These are phyloP conservation scores for Colletotrichum musicola DNA, from an alignment of 2,329 filamentous ascomycete genomes.

Conservation along the genomic window DNA sequence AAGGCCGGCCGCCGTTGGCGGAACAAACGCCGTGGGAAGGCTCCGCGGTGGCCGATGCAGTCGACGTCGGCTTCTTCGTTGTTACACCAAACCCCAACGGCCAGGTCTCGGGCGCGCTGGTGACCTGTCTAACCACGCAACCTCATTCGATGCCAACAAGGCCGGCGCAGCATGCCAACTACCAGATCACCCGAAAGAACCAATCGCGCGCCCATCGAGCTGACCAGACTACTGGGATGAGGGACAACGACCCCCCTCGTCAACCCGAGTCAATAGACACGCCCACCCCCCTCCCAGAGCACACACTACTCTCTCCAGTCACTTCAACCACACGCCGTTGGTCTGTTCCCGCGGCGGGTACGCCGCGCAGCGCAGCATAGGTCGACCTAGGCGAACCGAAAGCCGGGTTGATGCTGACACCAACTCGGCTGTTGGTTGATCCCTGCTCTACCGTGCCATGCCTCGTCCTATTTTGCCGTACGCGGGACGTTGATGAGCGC, in stretches of 20 bases:
- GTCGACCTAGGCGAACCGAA: conserved; percentile 1
- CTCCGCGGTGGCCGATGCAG: conserved; percentile 12
- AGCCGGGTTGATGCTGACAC: conserved; percentile 23
- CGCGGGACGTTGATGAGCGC: not conserved
- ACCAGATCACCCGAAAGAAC: conserved; percentile 3
- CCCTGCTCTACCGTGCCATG: not conserved
- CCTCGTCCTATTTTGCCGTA: not conserved
- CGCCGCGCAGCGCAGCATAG: not conserved
- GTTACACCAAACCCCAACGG: conserved; percentile 21
- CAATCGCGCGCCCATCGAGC: conserved; percentile 19
- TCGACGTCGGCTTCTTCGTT: conserved; percentile 1
- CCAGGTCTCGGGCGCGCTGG: conserved; percentile 20
- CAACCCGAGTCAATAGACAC: not conserved
- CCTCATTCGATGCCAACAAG: conserved; percentile 7
- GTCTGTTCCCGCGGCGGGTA: not conserved
- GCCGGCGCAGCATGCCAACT: conserved; percentile 14
- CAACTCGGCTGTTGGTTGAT: conserved; percentile 25
- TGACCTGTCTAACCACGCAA: not conserved
- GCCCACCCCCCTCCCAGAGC: not conserved
- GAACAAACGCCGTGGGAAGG: conserved; percentile 4
- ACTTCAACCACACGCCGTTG: conserved; percentile 7
- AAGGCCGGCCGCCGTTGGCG: not conserved
- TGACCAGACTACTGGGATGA: conserved; percentile 26
- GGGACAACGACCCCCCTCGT: conserved; percentile 16
- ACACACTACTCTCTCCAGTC: conserved; percentile 1